Base-by-base conservation (phyloP, 495 filamentous ascomycete species). In the Penicillium crystallinum region DNA sequence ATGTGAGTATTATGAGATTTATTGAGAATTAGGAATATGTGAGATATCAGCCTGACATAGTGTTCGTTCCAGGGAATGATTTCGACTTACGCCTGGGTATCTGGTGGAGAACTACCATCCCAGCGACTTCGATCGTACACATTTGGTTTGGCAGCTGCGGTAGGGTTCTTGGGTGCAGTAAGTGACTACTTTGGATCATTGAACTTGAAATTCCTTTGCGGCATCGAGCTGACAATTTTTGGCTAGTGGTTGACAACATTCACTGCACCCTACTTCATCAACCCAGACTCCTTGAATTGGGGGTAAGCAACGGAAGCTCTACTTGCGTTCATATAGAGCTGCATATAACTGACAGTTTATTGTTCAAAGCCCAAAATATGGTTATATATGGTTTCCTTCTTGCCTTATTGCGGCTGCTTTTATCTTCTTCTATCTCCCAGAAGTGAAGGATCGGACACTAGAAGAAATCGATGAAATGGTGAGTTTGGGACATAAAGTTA, bases 261-360 rank as follows among this genome's bases (percentile, higher is more conserved):
- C 76, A 86, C 67, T 69, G 83, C 50, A 1, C 81, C 81, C 6
- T 83, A 85, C 54, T 84, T 85, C 55, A 85, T 85, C 61, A 85
- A 85, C 39, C 78, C 80, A 0, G 65, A 64, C 23, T 62, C 73
- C 2, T 54, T 84, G 11, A 76, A 78, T 48, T 85, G 79, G 80
- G 80, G 58, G 58, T 61, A 46, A 49, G 52, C 15, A 3, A 38
- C 21, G 11, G 1, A 4, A 19, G n/a, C n/a, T n/a, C n/a, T 3
- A 8, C 17, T 14, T 12, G 36, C 19, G 18, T 7, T 1, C 36
- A 19, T 21, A 2, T 7, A 38, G 3, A 19, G 17, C 3, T 19
- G 6, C 7, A 38, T 6, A 7, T 38, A 7, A 21, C 6, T 36
- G 23, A 36, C 6, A n/a, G 19, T 23, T 1, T n/a, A 14, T 38